Percentiles rank a stretch among this genome's conserved stretches.
Conservation (phyloP, 1,139 yeast genomes). For the Suhomyces kunorum region DNA sequence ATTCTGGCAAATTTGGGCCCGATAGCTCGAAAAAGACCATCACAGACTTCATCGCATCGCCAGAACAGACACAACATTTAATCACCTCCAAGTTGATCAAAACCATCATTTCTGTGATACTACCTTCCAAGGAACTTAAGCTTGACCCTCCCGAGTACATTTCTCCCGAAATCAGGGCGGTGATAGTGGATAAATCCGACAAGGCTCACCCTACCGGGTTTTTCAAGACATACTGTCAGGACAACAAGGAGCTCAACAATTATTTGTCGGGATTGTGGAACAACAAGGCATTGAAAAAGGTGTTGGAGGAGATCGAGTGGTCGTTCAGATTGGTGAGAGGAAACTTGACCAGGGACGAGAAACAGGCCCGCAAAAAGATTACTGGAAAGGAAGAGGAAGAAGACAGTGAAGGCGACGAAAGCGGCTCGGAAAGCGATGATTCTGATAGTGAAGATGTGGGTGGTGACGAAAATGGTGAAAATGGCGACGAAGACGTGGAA, state of each 20-base stretch:
- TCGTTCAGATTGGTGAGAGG: slow-evolving; percentile 65
- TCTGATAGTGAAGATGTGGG: slow-evolving; percentile 10
- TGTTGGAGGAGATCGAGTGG: slow-evolving; percentile 52
- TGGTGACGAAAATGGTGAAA: slow-evolving; percentile 6
- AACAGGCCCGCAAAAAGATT: slow-evolving; percentile 30
- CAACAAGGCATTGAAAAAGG: slow-evolving; percentile 48
- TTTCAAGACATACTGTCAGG: slow-evolving; percentile 48
- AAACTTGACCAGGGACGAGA: slow-evolving; percentile 49
- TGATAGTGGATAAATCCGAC: slow-evolving; percentile 31
- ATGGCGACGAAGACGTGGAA: slow-evolving; percentile 23
- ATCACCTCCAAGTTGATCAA: slow-evolving; percentile 39
- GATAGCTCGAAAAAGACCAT: slow-evolving; percentile 27
- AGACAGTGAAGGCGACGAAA: slow-evolving; percentile 21
- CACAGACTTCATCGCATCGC: slow-evolving; percentile 22
- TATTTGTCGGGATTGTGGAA: slow-evolving; percentile 63
- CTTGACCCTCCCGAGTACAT: slow-evolving; percentile 37
- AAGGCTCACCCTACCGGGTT: slow-evolving; percentile 49
- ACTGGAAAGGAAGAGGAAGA: slow-evolving; percentile 27
- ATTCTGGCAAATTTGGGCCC: slow-evolving; percentile 22
- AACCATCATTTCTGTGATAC: slow-evolving; percentile 25
- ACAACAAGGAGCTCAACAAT: slow-evolving; percentile 42
- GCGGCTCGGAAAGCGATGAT: slow-evolving; percentile 21
- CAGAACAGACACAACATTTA: slow-evolving; percentile 25
- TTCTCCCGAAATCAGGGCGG: slow-evolving; percentile 23
- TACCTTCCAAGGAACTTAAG: slow-evolving; percentile 29